These are phyloP conservation scores for Eucalyptus microcorys DNA, from an alignment of 345 rosid species.

Conservation along the genomic window DNA sequence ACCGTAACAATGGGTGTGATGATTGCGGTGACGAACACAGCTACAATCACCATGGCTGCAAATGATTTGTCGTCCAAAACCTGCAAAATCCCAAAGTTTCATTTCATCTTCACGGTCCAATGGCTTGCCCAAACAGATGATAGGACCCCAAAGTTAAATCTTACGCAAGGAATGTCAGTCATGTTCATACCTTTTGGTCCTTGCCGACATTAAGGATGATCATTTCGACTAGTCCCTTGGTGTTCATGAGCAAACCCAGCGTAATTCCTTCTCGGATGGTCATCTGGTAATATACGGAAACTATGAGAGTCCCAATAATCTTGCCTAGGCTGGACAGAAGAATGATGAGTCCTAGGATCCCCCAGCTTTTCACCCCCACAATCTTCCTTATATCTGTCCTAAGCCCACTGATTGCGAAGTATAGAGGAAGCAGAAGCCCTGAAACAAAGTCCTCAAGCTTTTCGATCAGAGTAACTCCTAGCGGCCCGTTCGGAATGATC, in stretches of 20 bases:
- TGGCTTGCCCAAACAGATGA: background rate
- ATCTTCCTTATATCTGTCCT: constrained; percentile 47
- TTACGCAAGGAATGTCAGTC: background rate
- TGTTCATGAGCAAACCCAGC: constrained; percentile 86
- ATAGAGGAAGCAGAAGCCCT: constrained; percentile 89
- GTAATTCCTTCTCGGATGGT: constrained; percentile 69
- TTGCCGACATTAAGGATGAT: constrained; percentile 86
- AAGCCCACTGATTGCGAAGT: constrained; percentile 89
- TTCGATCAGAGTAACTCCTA: constrained; percentile 78
- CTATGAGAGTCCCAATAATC: constrained; percentile 49
- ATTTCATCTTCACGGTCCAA: background rate
- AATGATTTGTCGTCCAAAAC: constrained; percentile 70
- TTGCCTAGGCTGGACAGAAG: constrained; percentile 60
- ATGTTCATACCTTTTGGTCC: constrained; percentile 52
- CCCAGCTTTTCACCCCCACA: constrained; percentile 37
- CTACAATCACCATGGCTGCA: constrained; percentile 71
- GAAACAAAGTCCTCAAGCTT: constrained; percentile 95
- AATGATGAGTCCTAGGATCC: constrained; percentile 23
- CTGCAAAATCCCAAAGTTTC: constrained; percentile 12
- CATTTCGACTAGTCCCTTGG: constrained; percentile 92
- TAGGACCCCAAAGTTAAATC: background rate
- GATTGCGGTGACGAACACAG: constrained; percentile 61
- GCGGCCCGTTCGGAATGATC: constrained; percentile 83
- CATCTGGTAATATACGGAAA: constrained; percentile 52
- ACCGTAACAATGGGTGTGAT: constrained; percentile 54